Percentiles rank a stretch among this genome's conserved stretches.
phyloP scores from a whole-genome alignment of 345 rosid genomes.

The Firmiana major region DNA sequence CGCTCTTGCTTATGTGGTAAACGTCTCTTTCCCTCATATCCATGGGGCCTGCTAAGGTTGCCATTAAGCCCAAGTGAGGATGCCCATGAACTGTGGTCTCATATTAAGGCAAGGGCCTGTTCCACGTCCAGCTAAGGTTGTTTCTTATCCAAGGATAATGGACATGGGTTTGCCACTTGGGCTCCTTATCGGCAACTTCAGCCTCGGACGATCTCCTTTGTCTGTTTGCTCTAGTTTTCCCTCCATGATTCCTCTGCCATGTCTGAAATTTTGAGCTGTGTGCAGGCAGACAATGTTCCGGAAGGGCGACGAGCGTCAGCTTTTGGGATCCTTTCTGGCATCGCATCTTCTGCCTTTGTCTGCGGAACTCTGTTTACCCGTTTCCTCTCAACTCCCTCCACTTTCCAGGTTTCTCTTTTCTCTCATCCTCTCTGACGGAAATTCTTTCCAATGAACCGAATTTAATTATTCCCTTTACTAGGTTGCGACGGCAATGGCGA shows the following conservation, averaged over 20 bases:
- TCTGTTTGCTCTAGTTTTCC: not conserved
- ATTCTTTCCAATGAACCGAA: not conserved
- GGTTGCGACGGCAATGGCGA: constrained; percentile 53
- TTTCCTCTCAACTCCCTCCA: constrained; percentile 68
- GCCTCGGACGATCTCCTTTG: not conserved
- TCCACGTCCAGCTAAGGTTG: not conserved
- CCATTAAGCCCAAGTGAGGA: not conserved
- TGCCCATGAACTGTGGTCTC: not conserved
- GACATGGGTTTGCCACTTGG: not conserved
- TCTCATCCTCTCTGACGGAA: not conserved
- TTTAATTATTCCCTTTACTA: constrained; percentile 2
- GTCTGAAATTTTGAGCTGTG: not conserved
- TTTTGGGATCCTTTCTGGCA: constrained; percentile 71
- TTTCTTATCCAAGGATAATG: not conserved
- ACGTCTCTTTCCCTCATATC: not conserved
- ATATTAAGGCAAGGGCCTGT: not conserved
- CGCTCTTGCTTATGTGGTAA: constrained; percentile 87
- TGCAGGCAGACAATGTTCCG: constrained; percentile 75
- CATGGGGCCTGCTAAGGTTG: not conserved
- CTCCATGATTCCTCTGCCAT: not conserved
- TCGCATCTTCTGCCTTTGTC: constrained; percentile 74
- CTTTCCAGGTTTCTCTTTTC: constrained; percentile 53
- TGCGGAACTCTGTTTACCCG: constrained; percentile 74
- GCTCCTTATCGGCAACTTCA: not conserved
- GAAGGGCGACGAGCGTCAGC: constrained; percentile 58